Conservation (phyloP, 176 grass and related monocot genomes). For the Calamus simplicifolius region DNA sequence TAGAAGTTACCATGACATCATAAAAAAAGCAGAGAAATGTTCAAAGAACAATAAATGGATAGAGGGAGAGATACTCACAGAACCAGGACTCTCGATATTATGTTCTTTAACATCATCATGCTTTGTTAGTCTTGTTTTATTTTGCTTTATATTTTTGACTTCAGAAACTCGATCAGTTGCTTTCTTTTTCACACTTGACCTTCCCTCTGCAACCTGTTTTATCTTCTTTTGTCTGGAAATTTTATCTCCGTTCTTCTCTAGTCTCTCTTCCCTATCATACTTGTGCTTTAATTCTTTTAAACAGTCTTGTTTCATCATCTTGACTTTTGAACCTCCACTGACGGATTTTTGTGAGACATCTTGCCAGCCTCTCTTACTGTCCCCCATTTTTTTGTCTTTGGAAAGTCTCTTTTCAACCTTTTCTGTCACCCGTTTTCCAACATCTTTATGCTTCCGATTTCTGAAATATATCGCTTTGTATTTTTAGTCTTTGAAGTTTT, state of each 20-base stretch:
- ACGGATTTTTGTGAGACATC: background rate
- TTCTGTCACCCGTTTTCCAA: constrained; percentile 8
- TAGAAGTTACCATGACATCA: constrained; percentile 25
- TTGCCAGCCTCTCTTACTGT: constrained; percentile 16
- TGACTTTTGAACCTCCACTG: too few relatives aligned
- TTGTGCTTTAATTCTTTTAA: constrained; percentile 7
- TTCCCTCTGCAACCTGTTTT: constrained; percentile 22
- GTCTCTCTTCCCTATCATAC: constrained; percentile 6
- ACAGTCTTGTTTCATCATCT: background rate
- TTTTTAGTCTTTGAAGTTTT: background rate
- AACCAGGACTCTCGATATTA: background rate
- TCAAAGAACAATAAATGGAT: constrained; percentile 10
- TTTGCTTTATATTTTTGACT: background rate
- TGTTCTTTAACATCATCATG: constrained; percentile 8
- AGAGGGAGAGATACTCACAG: constrained; percentile 3
- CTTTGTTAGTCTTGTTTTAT: constrained; percentile 1
- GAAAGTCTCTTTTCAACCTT: constrained; percentile 20
- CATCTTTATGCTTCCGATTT: constrained; percentile 4
- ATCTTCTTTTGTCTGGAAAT: constrained; percentile 1
- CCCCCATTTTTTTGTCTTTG: background rate
- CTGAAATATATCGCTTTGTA: background rate
- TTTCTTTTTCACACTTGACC: constrained; percentile 1
- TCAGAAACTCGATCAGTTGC: background rate
- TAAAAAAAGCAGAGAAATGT: constrained; percentile 1
- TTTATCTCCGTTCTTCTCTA: constrained; percentile 14